Evolutionary conservation across 129 eudicot species (phyloP).

Genomic region (Oenanthe sinensis): DNA sequence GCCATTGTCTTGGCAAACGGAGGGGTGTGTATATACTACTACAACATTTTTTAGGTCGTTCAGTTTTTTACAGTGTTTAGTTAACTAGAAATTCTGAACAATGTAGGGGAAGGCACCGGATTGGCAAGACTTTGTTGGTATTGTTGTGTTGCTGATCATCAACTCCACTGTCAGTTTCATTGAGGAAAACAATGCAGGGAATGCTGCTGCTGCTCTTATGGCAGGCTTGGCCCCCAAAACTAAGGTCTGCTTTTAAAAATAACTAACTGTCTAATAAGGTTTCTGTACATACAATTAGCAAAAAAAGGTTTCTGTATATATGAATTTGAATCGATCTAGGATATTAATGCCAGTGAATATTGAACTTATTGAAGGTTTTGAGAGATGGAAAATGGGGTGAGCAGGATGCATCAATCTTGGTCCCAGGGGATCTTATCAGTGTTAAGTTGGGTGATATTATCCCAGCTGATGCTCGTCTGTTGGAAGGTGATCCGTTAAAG

Average conservation of each 20-base stretch:
- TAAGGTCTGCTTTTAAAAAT: slow-evolving; percentile 24
- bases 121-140: slow-evolving; percentile 95
- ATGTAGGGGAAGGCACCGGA: slow-evolving; percentile 64
- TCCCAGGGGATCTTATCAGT: slow-evolving; percentile 76
- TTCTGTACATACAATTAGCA: neutral
- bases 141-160: slow-evolving; percentile 57
- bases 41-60: neutral
- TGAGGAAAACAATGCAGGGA: slow-evolving; percentile 89
- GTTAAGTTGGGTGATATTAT: slow-evolving; percentile 78
- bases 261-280: neutral
- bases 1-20: slow-evolving; percentile 83
- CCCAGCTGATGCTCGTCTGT: slow-evolving; percentile 89
- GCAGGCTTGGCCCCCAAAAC: slow-evolving; percentile 91
- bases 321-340: neutral
- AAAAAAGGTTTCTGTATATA: neutral
- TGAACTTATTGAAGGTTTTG: slow-evolving; percentile 31
- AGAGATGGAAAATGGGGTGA: slow-evolving; percentile 78
- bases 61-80: neutral
- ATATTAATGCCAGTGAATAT: neutral
- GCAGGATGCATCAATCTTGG: slow-evolving; percentile 71
- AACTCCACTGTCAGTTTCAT: slow-evolving; percentile 86
- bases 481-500: slow-evolving; percentile 78
- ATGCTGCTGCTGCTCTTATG: slow-evolving; percentile 87
- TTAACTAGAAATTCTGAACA: neutral
- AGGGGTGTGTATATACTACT: slow-evolving; percentile 27